These are phyloP conservation scores for Kuraishia capsulata DNA, from an alignment of 805 yeast species.

Conservation along the genomic window DNA sequence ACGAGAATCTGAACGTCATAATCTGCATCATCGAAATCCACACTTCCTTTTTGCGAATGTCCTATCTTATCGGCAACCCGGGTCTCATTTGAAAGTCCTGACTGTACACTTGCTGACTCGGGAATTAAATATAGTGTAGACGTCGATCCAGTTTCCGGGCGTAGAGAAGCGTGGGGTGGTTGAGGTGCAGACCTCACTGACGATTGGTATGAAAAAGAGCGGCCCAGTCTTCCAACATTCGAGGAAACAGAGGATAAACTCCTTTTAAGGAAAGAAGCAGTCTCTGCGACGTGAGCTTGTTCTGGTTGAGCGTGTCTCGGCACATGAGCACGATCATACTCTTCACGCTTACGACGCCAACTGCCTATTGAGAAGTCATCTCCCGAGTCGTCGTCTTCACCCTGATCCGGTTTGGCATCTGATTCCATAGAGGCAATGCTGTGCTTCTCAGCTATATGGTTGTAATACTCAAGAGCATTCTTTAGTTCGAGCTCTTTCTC, in stretches of 20 bases:
- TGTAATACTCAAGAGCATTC: constrained; percentile 22
- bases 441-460: constrained; percentile 3
- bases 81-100: constrained; percentile 5
- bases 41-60: constrained; percentile 9
- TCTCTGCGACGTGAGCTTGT: background rate
- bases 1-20: constrained; percentile 68
- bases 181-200: constrained; percentile 9
- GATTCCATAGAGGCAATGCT: constrained; percentile 5
- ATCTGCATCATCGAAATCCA: constrained; percentile 33
- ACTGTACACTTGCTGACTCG: constrained; percentile 10
- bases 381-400: constrained; percentile 22
- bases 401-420: constrained; percentile 13
- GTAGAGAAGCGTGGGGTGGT: background rate
- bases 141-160: constrained; percentile 4
- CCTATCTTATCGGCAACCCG: background rate
- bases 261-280: constrained; percentile 11
- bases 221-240: constrained; percentile 12
- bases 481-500: constrained; percentile 19
- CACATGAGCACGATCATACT: constrained; percentile 24
- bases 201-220: constrained; percentile 20
- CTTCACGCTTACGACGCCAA: constrained; percentile 42
- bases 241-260: constrained; percentile 18
- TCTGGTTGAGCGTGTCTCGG: background rate
- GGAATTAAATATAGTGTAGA: constrained; percentile 17
- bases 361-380: constrained; percentile 42